Evolutionary conservation across 208 protist species (phyloP), one percentile per base, ranked within the genome.

Genomic region (Histomonas meleagridis): DNA sequence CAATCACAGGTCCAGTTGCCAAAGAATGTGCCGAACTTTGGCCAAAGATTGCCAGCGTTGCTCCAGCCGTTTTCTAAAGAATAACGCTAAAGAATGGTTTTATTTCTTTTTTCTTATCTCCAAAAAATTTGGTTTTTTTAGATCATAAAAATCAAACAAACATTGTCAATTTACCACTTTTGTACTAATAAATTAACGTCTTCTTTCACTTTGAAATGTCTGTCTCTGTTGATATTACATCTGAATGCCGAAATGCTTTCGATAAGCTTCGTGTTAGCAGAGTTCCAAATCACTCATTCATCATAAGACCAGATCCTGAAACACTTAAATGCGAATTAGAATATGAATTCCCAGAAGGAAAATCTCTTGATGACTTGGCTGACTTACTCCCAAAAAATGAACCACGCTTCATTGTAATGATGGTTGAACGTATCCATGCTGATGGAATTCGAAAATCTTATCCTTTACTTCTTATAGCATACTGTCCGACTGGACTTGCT

Each of bases 1-100:
- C 97, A 92, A 98, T 99, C 95, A 97, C 97, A 81, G 98, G 98
- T 48, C 98, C 98, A 92, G 97, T 99, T 76, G 97, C 97, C 90
- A 99, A 99, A 96, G 98, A 99, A 95, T 98, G 96, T 95, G 98
- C 98, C 62, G 98, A 99, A 92, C 95, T 99, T 72, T 99, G 98
- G 98, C 98, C 98, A 92, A 97, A 97, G 96, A 99, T 99, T 95
- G 97, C 97, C 92, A 96, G 96, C 49, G 95, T 96, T 92, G 96
- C 98, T 48, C 95, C 96, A 91, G 96, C 96, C 70, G 97, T 99
- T 93, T 96, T 98, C 49, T 99, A 98, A 97, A 78, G 10, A 86
- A 43, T 40, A 32, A n/a, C 9, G 32, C 53, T 60, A 60, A 18
- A 60, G n/a, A n/a, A n/a, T n/a, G n/a, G n/a, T n/a, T n/a, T n/a